Conservation (phyloP, 495 filamentous ascomycete species). For the Hyaloscypha hepaticicola region DNA sequence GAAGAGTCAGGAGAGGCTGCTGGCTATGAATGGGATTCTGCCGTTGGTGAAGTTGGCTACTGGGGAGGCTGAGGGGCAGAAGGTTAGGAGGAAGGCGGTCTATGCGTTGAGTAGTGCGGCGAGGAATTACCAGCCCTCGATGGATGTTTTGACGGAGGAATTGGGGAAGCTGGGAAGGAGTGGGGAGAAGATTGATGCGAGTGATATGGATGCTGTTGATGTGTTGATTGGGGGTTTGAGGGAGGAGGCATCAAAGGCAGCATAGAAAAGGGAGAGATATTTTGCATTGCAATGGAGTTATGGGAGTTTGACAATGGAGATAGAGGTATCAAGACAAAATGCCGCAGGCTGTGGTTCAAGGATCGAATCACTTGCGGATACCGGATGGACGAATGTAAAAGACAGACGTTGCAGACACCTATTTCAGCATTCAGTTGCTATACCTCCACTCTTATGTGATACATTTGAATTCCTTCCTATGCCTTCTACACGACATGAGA, state of each 20-base stretch:
- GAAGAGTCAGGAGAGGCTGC: constrained; percentile 73
- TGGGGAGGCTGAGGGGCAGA: constrained; percentile 50
- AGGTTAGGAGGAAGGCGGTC: constrained; percentile 80
- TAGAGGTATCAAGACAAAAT: not conserved
- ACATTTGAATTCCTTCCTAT: not conserved
- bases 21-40: constrained; percentile 69
- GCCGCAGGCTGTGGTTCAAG: not conserved
- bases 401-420: not conserved
- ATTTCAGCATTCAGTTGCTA: not conserved
- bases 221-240: constrained; percentile 65
- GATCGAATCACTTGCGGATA: not conserved
- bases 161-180: constrained; percentile 51
- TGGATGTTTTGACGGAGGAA: constrained; percentile 64
- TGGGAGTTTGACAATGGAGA: constrained; percentile 6
- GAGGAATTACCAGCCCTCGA: constrained; percentile 81
- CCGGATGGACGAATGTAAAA: not conserved
- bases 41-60: constrained; percentile 62
- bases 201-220: constrained; percentile 84
- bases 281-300: constrained; percentile 28
- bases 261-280: not conserved
- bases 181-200: constrained; percentile 58
- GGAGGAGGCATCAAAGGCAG: constrained; percentile 40
- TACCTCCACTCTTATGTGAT: not conserved
- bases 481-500: not conserved
- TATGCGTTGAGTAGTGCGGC: constrained; percentile 80